phyloP scores from a whole-genome alignment of 2,329 filamentous ascomycete species.

The Fusarium oxysporum region DNA sequence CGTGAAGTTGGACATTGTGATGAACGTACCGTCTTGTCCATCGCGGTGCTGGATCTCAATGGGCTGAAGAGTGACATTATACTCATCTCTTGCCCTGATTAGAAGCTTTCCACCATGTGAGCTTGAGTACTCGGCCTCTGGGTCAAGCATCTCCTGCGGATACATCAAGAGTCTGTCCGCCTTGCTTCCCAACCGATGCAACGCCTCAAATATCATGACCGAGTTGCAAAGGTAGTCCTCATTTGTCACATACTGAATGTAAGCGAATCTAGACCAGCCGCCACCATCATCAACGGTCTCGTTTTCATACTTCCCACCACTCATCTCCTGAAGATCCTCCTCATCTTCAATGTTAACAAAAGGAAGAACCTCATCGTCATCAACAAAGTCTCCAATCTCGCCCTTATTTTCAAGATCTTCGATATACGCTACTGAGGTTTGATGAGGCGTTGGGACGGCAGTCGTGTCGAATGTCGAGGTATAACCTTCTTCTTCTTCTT shows the following conservation, averaged over 20 bases:
- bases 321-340: background rate
- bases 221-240: slow-evolving; percentile 62
- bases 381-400: background rate
- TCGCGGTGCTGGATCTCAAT: slow-evolving; percentile 54
- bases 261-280: slow-evolving; percentile 53
- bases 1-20: accelerated
- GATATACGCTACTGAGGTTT: background rate
- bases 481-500: background rate
- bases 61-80: slow-evolving; percentile 58
- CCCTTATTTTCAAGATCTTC: slow-evolving; percentile 10
- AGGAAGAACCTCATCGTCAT: background rate
- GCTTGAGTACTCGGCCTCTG: slow-evolving; percentile 13
- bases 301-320: background rate
- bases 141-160: slow-evolving; percentile 53
- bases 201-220: slow-evolving; percentile 61
- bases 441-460: background rate
- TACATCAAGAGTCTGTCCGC: slow-evolving; percentile 61
- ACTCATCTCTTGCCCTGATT: slow-evolving; percentile 57
- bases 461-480: background rate
- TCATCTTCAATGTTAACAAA: background rate
- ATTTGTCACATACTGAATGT: slow-evolving; percentile 63
- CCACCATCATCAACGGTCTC: background rate
- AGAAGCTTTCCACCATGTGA: slow-evolving; percentile 44
- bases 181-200: slow-evolving; percentile 56
- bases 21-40: slow-evolving; percentile 50